phyloP scores from a whole-genome alignment of 2,329 filamentous ascomycete genomes.

The Coniochaeta sp. region DNA sequence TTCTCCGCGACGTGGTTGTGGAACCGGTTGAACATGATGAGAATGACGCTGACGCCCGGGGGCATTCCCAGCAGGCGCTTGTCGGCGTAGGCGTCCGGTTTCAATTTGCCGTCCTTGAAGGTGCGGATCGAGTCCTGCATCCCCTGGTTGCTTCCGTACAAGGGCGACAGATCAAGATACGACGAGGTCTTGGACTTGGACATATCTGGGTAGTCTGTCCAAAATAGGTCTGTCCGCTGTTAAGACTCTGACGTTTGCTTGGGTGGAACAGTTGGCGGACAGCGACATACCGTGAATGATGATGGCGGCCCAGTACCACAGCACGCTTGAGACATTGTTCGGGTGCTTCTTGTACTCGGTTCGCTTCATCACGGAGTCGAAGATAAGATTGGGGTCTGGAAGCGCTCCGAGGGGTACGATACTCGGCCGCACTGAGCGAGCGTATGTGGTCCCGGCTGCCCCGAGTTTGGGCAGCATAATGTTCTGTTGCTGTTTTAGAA shows the following conservation, averaged over 20 bases:
- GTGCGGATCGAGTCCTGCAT: slow-evolving; percentile 62
- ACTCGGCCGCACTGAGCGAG: slow-evolving; percentile 54
- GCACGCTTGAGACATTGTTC: slow-evolving; percentile 64
- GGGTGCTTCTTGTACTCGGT: slow-evolving; percentile 50
- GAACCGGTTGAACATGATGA: slow-evolving; percentile 77
- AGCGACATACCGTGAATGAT: slow-evolving; percentile 55
- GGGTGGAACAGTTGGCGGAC: not conserved
- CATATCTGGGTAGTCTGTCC: slow-evolving; percentile 55
- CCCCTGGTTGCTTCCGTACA: slow-evolving; percentile 62
- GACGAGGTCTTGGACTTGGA: slow-evolving; percentile 60
- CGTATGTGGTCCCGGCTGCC: slow-evolving; percentile 60
- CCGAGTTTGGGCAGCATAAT: slow-evolving; percentile 58
- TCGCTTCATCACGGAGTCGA: slow-evolving; percentile 54
- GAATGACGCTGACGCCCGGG: slow-evolving; percentile 61
- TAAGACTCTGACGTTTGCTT: not conserved
- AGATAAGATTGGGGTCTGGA: slow-evolving; percentile 59
- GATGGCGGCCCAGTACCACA: slow-evolving; percentile 68
- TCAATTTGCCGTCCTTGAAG: slow-evolving; percentile 63
- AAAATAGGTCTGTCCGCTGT: slow-evolving; percentile 51
- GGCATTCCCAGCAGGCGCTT: slow-evolving; percentile 64
- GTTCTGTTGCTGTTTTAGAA: slow-evolving; percentile 35
- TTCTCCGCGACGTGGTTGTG: slow-evolving; percentile 82
- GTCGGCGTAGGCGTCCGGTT: slow-evolving; percentile 66
- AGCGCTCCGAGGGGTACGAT: slow-evolving; percentile 54
- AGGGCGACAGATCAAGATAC: slow-evolving; percentile 63